These are phyloP conservation scores for Gyromitra esculenta DNA, from an alignment of 2,329 filamentous ascomycete species.

Conservation along the genomic window DNA sequence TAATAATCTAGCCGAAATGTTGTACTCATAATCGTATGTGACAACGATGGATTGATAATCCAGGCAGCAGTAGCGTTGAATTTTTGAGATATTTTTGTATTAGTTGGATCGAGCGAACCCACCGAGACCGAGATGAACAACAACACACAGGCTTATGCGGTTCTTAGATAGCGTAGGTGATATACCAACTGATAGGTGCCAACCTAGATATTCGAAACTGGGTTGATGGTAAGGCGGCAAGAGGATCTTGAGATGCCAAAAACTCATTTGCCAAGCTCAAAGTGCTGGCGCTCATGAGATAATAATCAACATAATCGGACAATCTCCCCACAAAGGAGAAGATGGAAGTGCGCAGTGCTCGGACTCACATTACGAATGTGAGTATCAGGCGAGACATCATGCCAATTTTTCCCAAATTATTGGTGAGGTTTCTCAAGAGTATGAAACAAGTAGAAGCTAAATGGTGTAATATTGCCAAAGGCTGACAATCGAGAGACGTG, in stretches of 20 bases:
- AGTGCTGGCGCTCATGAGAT: neutral
- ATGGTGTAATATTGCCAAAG: neutral
- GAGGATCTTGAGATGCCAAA: neutral
- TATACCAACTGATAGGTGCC: neutral
- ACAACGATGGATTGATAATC: neutral
- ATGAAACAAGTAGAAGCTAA: slow-evolving; percentile 1
- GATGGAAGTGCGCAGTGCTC: neutral
- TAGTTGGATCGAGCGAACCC: neutral
- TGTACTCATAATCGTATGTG: slow-evolving; percentile 3
- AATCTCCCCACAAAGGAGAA: no score
- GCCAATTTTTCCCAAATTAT: neutral
- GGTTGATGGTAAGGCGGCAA: neutral
- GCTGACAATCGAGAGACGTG: slow-evolving; percentile 1
- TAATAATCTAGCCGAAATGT: neutral
- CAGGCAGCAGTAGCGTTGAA: neutral
- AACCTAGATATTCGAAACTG: neutral
- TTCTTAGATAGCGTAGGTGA: neutral
- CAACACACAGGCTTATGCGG: neutral
- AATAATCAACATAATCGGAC: neutral
- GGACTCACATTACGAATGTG: neutral
- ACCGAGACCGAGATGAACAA: neutral
- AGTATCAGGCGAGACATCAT: neutral
- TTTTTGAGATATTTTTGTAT: neutral
- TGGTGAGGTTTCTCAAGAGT: neutral
- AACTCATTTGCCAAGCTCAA: neutral